Base-by-base conservation (phyloP, 202 grass and related monocot genomes). In the Eragrostis tef region DNA sequence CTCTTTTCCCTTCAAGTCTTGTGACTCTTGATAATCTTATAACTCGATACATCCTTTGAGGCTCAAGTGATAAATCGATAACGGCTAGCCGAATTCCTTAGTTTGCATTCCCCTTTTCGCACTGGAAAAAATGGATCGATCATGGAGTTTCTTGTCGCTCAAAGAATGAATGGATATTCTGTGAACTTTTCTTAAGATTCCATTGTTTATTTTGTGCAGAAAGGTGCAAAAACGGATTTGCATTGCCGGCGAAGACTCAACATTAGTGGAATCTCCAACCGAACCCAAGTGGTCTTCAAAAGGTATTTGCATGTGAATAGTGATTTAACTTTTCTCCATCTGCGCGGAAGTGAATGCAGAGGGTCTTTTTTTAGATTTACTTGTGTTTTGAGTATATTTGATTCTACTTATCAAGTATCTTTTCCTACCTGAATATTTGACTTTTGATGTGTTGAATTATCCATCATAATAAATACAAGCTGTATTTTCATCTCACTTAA, bases 261-360 rank as follows among this genome's bases (percentile, higher is more conserved):
- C 16, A 62, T 36, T 91, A 64, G 75, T 97, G 26, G 94, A 97
- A 74, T 93, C 94, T 88, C 94, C 94, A 74, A 93, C 94, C 80
- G 94, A 97, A 66, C 94, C 94, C 75, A 97, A 91, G 74, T 97
- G 94, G 94, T 93, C 94, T 68, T 85, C 94, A 42, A 86, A 89
- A 79, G 94, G 94, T 97, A 46, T 45, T 84, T 85, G 43, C 57
- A 44, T 64, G n/a, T n/a, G n/a, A n/a, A n/a, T n/a, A n/a, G n/a
- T n/a, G n/a, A n/a, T n/a, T n/a, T n/a, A n/a, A n/a, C n/a, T n/a
- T n/a, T n/a, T n/a, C n/a, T n/a, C n/a, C n/a, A n/a, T n/a, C n/a
- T n/a, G n/a, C n/a, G n/a, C n/a, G n/a, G n/a, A n/a, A n/a, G n/a
- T n/a, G n/a, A n/a, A n/a, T n/a, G n/a, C n/a, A n/a, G n/a, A n/a